These are phyloP conservation scores for Pterocarpus macrocarpus DNA, from an alignment of 306 rosid genomes.

Conservation along the genomic window DNA sequence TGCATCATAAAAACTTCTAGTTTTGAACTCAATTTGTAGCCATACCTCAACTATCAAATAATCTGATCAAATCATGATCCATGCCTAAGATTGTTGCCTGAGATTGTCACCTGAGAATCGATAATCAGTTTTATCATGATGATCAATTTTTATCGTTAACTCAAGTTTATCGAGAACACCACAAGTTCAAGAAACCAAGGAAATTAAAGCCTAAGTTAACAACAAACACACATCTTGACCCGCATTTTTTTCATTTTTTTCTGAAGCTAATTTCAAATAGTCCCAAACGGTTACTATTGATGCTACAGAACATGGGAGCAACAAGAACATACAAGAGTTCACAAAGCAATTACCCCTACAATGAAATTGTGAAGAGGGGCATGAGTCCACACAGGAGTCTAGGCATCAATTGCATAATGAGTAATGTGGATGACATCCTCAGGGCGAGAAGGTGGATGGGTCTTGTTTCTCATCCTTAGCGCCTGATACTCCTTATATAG, in stretches of 20 bases:
- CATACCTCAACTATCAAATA: background rate
- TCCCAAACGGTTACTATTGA: too few species aligned
- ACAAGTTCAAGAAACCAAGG: background rate
- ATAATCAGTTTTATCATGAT: too few species aligned
- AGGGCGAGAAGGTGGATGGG: conserved; percentile 57
- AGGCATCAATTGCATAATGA: conserved; percentile 53
- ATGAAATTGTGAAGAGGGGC: too few species aligned
- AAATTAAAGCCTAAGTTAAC: background rate
- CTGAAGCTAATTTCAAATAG: background rate
- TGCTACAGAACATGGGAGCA: too few species aligned
- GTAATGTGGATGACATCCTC: conserved; percentile 58
- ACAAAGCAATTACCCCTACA: too few species aligned
- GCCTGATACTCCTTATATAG: conserved; percentile 53
- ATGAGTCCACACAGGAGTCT: background rate
- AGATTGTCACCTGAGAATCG: too few species aligned
- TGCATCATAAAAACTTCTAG: too few species aligned
- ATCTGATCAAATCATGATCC: background rate
- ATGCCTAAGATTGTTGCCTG: too few species aligned
- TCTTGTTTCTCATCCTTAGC: conserved; percentile 56
- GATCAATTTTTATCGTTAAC: too few species aligned
- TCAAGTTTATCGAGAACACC: too few species aligned
- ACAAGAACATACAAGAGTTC: background rate
- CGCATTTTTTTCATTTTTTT: background rate
- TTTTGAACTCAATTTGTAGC: background rate
- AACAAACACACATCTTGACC: background rate